phyloP scores from a whole-genome alignment of 2,329 filamentous ascomycete genomes.

The Colletotrichum sublineola region DNA sequence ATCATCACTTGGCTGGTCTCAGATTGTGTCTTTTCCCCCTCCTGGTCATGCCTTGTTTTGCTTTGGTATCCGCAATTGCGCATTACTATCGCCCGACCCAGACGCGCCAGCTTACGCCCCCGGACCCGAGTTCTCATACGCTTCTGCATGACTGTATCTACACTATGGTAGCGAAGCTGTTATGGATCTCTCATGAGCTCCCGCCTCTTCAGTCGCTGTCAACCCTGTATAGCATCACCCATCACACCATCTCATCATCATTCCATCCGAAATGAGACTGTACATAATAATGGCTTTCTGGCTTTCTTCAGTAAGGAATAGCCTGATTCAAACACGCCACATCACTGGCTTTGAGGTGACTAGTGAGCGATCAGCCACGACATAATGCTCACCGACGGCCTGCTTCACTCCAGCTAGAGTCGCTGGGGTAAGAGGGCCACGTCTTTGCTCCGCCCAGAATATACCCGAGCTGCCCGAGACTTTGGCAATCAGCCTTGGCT shows the following conservation, averaged over 20 bases:
- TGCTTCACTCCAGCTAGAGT: slow-evolving; percentile 27
- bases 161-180: background rate
- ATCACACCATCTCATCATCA: slow-evolving; percentile 17
- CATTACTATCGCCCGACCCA: slow-evolving; percentile 13
- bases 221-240: slow-evolving; percentile 5
- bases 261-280: slow-evolving; percentile 32
- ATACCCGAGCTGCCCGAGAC: slow-evolving; percentile 11
- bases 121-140: background rate
- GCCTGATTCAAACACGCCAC: slow-evolving; percentile 11
- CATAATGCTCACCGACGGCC: slow-evolving; percentile 27
- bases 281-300: slow-evolving; percentile 30
- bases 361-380: slow-evolving; percentile 20
- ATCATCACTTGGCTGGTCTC: slow-evolving; percentile 6
- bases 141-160: background rate
- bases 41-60: background rate
- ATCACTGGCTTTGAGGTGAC: slow-evolving; percentile 1
- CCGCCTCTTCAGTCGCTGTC: slow-evolving; percentile 7
- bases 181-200: background rate
- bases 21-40: slow-evolving; percentile 2
- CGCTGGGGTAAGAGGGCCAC: slow-evolving; percentile 25
- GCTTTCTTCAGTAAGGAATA: slow-evolving; percentile 19
- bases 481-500: background rate
- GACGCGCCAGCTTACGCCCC: slow-evolving; percentile 2
- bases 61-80: background rate
- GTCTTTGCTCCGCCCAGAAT: slow-evolving; percentile 5